Conservation (phyloP, 1,284 basidiomycete genomes). For the Phaffia rhodozyma region DNA sequence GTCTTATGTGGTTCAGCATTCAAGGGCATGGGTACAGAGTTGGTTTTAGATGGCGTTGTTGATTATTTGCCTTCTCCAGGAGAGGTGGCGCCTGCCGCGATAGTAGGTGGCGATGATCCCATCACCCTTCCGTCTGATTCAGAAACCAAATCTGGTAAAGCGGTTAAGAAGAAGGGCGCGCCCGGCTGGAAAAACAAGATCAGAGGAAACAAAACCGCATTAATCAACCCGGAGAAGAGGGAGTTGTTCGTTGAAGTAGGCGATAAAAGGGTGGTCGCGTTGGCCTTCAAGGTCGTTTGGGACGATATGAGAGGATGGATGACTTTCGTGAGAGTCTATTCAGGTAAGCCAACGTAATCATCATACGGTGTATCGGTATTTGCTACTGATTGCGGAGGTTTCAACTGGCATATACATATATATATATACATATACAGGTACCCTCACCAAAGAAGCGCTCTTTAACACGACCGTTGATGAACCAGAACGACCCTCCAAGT, state of each 20-base stretch:
- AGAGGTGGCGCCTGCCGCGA: slow-evolving; percentile 39
- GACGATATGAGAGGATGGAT: slow-evolving; percentile 75
- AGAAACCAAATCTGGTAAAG: slow-evolving; percentile 14
- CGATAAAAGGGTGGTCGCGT: slow-evolving; percentile 39
- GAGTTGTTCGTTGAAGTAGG: slow-evolving; percentile 5
- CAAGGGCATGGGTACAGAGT: slow-evolving; percentile 66
- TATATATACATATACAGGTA: slow-evolving; percentile 43
- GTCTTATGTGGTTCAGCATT: slow-evolving; percentile 73
- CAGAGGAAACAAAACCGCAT: slow-evolving; percentile 36
- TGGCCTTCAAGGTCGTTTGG: slow-evolving; percentile 85
- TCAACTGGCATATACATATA: not conserved
- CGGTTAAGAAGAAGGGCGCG: slow-evolving; percentile 19
- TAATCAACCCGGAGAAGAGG: slow-evolving; percentile 10
- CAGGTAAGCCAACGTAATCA: slow-evolving; percentile 42
- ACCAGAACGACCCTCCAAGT: slow-evolving; percentile 59
- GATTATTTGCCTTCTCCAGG: slow-evolving; percentile 65
- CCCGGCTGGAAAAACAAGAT: slow-evolving; percentile 28
- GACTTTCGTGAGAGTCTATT: slow-evolving; percentile 81
- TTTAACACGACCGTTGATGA: slow-evolving; percentile 55
- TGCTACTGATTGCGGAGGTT: not conserved
- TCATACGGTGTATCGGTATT: not conserved
- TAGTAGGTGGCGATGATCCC: slow-evolving; percentile 12
- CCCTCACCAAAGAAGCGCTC: slow-evolving; percentile 51
- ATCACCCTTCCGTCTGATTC: not conserved
- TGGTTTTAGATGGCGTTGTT: slow-evolving; percentile 67